Percentiles rank a stretch among this genome's conserved stretches.
Conservation (phyloP, 371 early-diverging fungal species). For the Neoconidiobolus thromboides region DNA sequence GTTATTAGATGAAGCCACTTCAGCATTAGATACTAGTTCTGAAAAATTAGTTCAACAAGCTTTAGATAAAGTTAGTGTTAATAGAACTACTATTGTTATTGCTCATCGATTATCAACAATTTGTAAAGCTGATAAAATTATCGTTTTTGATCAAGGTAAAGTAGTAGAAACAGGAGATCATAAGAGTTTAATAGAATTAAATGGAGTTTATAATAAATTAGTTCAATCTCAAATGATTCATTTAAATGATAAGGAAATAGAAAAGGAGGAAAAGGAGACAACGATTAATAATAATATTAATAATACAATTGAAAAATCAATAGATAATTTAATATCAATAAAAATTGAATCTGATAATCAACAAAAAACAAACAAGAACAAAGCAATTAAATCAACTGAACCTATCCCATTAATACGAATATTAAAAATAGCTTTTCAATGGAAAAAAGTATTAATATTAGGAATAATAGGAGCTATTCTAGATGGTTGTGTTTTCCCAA, state of each 20-base stretch:
- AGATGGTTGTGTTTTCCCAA: slow-evolving; percentile 21
- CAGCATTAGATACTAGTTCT: slow-evolving; percentile 24
- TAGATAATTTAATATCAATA: too few species aligned
- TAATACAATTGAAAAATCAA: too few species aligned
- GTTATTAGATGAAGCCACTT: slow-evolving; percentile 47
- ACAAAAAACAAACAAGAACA: too few species aligned
- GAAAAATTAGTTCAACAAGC: slow-evolving; percentile 65
- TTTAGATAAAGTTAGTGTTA: slow-evolving; percentile 47
- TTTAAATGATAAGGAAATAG: not conserved
- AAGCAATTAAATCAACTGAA: not conserved
- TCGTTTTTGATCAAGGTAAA: slow-evolving; percentile 50
- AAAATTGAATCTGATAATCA: too few species aligned
- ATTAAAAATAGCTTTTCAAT: slow-evolving; percentile 10
- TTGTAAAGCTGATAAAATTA: slow-evolving; percentile 62
- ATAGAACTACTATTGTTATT: slow-evolving; percentile 80
- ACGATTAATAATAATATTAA: too few species aligned
- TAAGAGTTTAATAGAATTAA: slow-evolving; percentile 25
- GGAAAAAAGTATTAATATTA: slow-evolving; percentile 18
- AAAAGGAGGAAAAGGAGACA: too few species aligned
- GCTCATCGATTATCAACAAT: slow-evolving; percentile 77
- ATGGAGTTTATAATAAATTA: slow-evolving; percentile 32
- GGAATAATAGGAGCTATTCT: slow-evolving; percentile 15
- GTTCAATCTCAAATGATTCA: slow-evolving; percentile 31
- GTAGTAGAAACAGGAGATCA: slow-evolving; percentile 56
- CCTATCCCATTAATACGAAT: not conserved